A percentile compares a stretch with the other conserved stretches of the same genome.
Evolutionary conservation across 306 rosid genomes (phyloP).

Genomic region (Castanea mollissima): DNA sequence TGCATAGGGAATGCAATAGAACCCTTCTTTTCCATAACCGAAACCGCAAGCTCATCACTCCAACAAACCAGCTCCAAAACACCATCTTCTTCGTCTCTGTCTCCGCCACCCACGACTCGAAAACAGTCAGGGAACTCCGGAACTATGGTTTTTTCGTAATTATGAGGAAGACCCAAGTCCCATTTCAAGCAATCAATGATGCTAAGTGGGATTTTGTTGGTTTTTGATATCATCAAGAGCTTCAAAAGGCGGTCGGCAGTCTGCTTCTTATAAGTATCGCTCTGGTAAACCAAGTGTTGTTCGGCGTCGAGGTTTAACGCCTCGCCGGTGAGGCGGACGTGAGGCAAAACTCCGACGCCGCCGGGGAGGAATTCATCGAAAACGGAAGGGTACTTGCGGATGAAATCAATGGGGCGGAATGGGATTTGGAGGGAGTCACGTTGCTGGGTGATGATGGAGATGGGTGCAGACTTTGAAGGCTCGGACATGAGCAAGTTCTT

Average conservation of each 20-base stretch:
- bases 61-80: slow-evolving; percentile 84
- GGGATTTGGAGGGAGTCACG: slow-evolving; percentile 50
- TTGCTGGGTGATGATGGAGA: slow-evolving; percentile 46
- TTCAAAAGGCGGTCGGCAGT: slow-evolving; percentile 62
- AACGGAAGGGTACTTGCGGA: slow-evolving; percentile 64
- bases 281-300: slow-evolving; percentile 43
- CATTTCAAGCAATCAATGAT: slow-evolving; percentile 49
- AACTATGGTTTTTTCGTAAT: slow-evolving; percentile 35
- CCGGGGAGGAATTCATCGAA: slow-evolving; percentile 59
- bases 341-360: slow-evolving; percentile 48
- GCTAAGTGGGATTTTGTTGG: slow-evolving; percentile 45
- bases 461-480: slow-evolving; percentile 77
- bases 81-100: slow-evolving; percentile 11
- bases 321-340: slow-evolving; percentile 47
- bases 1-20: slow-evolving; percentile 49
- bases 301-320: slow-evolving; percentile 51
- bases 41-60: slow-evolving; percentile 56
- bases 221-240: slow-evolving; percentile 64
- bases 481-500: slow-evolving; percentile 54
- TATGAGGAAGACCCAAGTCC: slow-evolving; percentile 82
- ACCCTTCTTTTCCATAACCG: slow-evolving; percentile 51
- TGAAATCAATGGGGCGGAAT: slow-evolving; percentile 60
- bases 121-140: slow-evolving; percentile 83
- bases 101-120: slow-evolving; percentile 27
- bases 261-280: slow-evolving; percentile 44